Percentiles rank a stretch among this genome's conserved stretches.
Evolutionary conservation across 2,329 filamentous ascomycete species (phyloP).

Genomic region (Phialophora expanda): DNA sequence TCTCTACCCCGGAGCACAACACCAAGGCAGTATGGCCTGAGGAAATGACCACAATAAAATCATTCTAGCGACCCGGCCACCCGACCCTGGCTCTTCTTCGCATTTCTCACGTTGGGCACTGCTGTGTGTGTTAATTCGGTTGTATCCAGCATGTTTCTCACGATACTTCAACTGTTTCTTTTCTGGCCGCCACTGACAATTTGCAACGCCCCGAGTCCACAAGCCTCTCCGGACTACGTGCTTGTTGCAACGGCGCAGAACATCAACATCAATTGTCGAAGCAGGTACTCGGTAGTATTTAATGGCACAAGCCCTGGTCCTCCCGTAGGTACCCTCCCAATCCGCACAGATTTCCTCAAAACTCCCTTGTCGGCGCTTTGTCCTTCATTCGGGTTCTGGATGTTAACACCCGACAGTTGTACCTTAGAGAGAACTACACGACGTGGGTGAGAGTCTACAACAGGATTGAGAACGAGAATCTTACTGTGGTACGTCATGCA

Average conservation of each 20-base stretch:
- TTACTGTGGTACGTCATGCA: constrained; percentile 57
- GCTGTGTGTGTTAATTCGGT: not conserved
- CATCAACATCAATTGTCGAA: constrained; percentile 54
- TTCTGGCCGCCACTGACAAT: not conserved
- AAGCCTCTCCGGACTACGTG: constrained; percentile 50
- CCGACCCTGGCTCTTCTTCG: not conserved
- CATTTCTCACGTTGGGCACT: not conserved
- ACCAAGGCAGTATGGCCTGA: not conserved
- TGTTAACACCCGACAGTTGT: constrained; percentile 40
- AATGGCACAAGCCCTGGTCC: constrained; percentile 62
- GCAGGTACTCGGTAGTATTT: constrained; percentile 55
- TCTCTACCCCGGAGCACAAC: not conserved
- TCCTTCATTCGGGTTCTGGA: not conserved
- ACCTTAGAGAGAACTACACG: constrained; percentile 52
- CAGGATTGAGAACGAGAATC: constrained; percentile 58
- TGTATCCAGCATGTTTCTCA: not conserved
- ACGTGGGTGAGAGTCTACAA: constrained; percentile 66
- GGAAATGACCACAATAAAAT: not conserved
- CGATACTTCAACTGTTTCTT: not conserved
- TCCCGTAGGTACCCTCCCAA: constrained; percentile 18
- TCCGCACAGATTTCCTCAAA: not conserved
- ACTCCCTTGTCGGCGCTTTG: no score
- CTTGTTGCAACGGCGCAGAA: constrained; percentile 54
- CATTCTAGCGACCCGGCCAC: not conserved
- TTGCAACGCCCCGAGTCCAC: not conserved